Evolutionary conservation across 495 filamentous ascomycete species (phyloP).

Genomic region (Aspergillus nidulans): DNA sequence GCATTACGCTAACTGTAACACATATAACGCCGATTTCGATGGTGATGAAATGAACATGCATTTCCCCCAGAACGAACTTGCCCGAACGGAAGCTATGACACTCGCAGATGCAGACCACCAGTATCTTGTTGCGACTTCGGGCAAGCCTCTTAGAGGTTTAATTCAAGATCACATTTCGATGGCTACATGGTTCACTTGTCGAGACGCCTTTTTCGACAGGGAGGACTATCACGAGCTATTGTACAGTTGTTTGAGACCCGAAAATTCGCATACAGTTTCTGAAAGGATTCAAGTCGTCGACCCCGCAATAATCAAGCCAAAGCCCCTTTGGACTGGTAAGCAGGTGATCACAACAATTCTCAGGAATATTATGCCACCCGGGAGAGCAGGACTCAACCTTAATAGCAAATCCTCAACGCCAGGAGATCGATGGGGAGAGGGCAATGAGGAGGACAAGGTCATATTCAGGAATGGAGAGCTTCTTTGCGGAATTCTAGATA

Average conservation of each 20-base stretch:
- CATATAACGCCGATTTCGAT: slow-evolving; percentile 99
- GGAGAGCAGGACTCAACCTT: slow-evolving; percentile 74
- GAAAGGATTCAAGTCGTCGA: slow-evolving; percentile 70
- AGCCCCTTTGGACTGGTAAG: slow-evolving; percentile 91
- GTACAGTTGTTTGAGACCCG: slow-evolving; percentile 83
- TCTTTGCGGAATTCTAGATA: slow-evolving; percentile 88
- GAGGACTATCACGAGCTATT: slow-evolving; percentile 90
- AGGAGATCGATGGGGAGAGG: slow-evolving; percentile 70
- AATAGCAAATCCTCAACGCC: slow-evolving; percentile 72
- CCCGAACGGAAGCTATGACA: slow-evolving; percentile 81
- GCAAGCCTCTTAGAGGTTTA: slow-evolving; percentile 89
- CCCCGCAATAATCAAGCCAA: slow-evolving; percentile 80
- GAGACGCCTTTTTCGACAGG: slow-evolving; percentile 86
- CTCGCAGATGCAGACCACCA: slow-evolving; percentile 97
- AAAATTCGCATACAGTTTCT: slow-evolving; percentile 72
- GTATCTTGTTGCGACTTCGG: slow-evolving; percentile 89
- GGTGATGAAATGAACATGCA: slow-evolving; percentile 99
- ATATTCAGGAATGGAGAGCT: slow-evolving; percentile 83
- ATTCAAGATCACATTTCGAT: slow-evolving; percentile 99
- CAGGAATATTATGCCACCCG: slow-evolving; percentile 76
- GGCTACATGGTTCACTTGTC: slow-evolving; percentile 81
- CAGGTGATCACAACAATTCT: slow-evolving; percentile 92
- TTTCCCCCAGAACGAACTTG: slow-evolving; percentile 95
- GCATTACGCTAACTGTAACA: slow-evolving; percentile 99
- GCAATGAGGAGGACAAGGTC: slow-evolving; percentile 69